These are phyloP conservation scores for Phytophthora palmivora DNA, from an alignment of 352 stramenopile species.

Conservation along the genomic window DNA sequence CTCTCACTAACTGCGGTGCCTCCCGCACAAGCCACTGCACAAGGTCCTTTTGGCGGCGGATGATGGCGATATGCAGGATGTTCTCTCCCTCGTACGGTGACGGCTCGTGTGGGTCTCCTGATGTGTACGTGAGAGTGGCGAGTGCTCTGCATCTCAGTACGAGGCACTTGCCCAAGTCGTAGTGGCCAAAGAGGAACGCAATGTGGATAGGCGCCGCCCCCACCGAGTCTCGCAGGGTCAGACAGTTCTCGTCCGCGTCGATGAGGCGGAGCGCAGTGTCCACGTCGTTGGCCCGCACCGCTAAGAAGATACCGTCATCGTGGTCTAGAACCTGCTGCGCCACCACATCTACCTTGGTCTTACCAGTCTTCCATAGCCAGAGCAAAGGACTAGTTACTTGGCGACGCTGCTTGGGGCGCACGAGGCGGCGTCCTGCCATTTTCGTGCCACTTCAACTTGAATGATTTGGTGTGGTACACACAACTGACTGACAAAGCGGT, in stretches of 20 bases:
- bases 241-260: conserved; percentile 38
- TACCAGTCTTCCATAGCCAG: conserved; percentile 29
- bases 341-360: conserved; percentile 57
- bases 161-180: conserved; percentile 58
- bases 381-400: conserved; percentile 28
- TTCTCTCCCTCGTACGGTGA: conserved; percentile 72
- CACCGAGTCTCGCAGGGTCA: conserved; percentile 57
- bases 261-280: conserved; percentile 36
- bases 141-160: conserved; percentile 36
- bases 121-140: conserved; percentile 50
- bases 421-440: conserved; percentile 10
- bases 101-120: conserved; percentile 32
- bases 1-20: conserved; percentile 47
- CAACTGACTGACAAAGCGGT: too few species aligned
- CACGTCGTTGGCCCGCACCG: conserved; percentile 56
- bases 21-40: conserved; percentile 49
- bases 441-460: conserved; percentile 22
- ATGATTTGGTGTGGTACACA: not conserved
- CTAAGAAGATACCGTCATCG: conserved; percentile 60
- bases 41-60: conserved; percentile 50
- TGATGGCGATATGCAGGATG: conserved; percentile 71
- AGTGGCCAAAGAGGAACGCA: conserved; percentile 65
- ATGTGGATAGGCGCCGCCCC: conserved; percentile 58
- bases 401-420: conserved; percentile 19
- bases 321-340: conserved; percentile 66